Percentiles rank a stretch among this genome's conserved stretches.
phyloP scores from a whole-genome alignment of 1,284 basidiomycete species.

The Cryptococcus neoformans region DNA sequence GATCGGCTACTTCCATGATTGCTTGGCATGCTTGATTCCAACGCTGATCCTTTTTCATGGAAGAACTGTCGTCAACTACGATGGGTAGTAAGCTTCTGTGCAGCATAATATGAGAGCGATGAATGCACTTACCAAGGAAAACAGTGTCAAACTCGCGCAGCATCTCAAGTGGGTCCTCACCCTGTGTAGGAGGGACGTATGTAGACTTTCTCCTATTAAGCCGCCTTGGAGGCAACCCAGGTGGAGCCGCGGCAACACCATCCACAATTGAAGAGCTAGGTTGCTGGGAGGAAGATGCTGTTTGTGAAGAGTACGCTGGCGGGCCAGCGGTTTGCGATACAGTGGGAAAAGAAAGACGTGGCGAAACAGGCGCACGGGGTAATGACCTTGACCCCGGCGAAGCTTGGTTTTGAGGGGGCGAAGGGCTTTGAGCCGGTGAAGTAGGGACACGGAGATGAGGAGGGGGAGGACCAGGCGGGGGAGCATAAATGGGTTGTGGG shows the following conservation, averaged over 20 bases:
- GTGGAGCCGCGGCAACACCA: background rate
- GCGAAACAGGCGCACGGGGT: constrained; percentile 6
- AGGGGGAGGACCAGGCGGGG: constrained; percentile 57
- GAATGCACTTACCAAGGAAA: constrained; percentile 35
- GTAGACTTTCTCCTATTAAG: background rate
- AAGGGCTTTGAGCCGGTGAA: background rate
- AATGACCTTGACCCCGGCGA: constrained; percentile 8
- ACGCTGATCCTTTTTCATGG: constrained; percentile 30
- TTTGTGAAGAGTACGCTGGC: no score
- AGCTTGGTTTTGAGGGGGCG: background rate
- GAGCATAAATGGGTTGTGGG: constrained; percentile 45
- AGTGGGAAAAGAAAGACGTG: no score
- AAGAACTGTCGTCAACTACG: constrained; percentile 37
- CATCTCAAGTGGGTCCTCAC: constrained; percentile 38
- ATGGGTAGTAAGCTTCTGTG: background rate
- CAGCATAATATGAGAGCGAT: background rate
- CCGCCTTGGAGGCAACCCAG: constrained; percentile 7
- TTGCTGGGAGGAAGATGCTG: no score
- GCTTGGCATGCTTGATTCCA: constrained; percentile 39
- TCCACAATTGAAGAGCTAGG: no score
- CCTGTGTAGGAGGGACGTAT: constrained; percentile 6
- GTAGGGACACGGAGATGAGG: constrained; percentile 14
- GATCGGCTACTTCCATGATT: constrained; percentile 36
- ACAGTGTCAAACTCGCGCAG: constrained; percentile 46
- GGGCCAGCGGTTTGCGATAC: no score